Evolutionary conservation across 1,284 basidiomycete genomes (phyloP), one percentile per base, ranked within the genome.

Genomic region (Cryptococcus deneoformans): DNA sequence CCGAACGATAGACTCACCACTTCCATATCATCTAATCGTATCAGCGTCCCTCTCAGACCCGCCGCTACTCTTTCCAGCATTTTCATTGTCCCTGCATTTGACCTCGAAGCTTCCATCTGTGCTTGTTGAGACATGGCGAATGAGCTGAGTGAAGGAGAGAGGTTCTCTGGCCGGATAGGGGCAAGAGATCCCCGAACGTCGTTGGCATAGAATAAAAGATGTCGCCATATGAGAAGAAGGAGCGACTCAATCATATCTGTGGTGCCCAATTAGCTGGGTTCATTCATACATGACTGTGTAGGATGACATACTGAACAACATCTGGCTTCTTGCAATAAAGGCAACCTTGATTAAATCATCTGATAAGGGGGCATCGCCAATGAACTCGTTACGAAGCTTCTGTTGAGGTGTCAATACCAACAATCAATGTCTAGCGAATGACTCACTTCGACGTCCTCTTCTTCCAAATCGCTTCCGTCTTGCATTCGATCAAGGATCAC

Each of bases 221-320:
- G 93, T 38, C 92, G 83, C 87, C 90, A 94, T 10, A 70, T 53
- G 5, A 96, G 80, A 6, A 96, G 81, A 6, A 96, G 80, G 6
- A 91, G 77, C 80, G 93, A 88, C 77, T 96, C 92, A 50, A 87
- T 79, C 48, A 87, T 86, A 62, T 86, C 90, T 88, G 64, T 16
- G 20, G 38, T 24, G 34, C 20, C 9, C 6, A n/a, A 36, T 58
- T 16, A 54, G 42, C 52, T 47, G 8, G 10, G n/a, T 24, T 39
- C 46, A 42, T 6, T 36, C 16, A 36, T 29, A 29, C 29, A 29
- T 29, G 34, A 35, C 44, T 44, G 14, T 20, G 34, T 5, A 46
- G 24, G 3, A 44, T 54, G 10, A 62, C 69, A 56, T 39, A 70
- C 66, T 68, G 61, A 65, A 66, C 9, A 66, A 35, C 16, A 59